phyloP scores from a whole-genome alignment of 1,284 basidiomycete species.

The Agroathelia rolfsii region DNA sequence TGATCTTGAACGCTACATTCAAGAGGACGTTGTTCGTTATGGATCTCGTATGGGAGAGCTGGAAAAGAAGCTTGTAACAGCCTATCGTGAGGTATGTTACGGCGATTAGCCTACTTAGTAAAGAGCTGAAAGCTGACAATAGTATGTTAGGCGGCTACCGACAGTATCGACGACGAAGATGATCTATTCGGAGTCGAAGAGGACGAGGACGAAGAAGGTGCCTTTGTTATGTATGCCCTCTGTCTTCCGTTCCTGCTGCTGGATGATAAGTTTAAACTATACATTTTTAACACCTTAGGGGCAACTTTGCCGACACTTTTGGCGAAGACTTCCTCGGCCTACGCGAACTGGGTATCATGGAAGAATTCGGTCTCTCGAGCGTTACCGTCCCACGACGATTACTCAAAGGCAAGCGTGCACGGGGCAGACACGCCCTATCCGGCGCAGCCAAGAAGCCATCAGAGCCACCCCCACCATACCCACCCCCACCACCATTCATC shows the following conservation, averaged over 20 bases:
- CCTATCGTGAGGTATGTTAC: slow-evolving; percentile 86
- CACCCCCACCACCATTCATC: slow-evolving; percentile 74
- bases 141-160: slow-evolving; percentile 34
- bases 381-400: slow-evolving; percentile 74
- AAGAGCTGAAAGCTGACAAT: slow-evolving; percentile 38
- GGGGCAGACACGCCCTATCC: slow-evolving; percentile 22
- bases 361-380: slow-evolving; percentile 75
- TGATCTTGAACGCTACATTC: slow-evolving; percentile 80
- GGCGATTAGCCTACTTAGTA: too few species aligned
- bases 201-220: slow-evolving; percentile 70
- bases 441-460: slow-evolving; percentile 47
- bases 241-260: slow-evolving; percentile 2
- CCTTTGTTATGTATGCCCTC: slow-evolving; percentile 52
- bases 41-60: slow-evolving; percentile 69
- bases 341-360: slow-evolving; percentile 80
- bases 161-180: slow-evolving; percentile 65
- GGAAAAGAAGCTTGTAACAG: slow-evolving; percentile 76
- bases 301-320: slow-evolving; percentile 79
- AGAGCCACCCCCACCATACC: slow-evolving; percentile 82
- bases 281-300: slow-evolving; percentile 42
- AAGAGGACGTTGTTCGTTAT: slow-evolving; percentile 82
- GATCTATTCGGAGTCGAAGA: slow-evolving; percentile 63
- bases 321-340: slow-evolving; percentile 94
- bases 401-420: slow-evolving; percentile 59
- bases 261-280: slow-evolving; percentile 5